Base-by-base conservation (phyloP, 345 rosid species). In the Hypericum androsaemum region DNA sequence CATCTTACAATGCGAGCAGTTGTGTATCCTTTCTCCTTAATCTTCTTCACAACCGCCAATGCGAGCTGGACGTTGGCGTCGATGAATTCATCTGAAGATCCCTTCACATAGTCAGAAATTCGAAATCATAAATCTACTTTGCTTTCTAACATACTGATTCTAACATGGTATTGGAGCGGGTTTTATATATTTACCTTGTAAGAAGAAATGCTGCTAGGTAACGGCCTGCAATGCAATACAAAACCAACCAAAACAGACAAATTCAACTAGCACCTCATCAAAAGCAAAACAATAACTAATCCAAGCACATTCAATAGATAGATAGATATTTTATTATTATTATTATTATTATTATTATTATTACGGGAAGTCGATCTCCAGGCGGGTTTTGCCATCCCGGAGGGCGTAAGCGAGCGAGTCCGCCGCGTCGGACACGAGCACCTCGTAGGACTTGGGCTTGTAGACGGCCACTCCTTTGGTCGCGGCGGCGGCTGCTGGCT, bases 361-460 rank as follows among this genome's bases (percentile, higher is more conserved):
- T 72, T 80, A 89, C 95, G 95, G 95, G 71, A 89, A 89, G 62
- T 89, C 97, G 56, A 89, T 86, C 67, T 89, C 95, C 54, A 89
- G 22, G 52, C 90, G 89, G 57, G 72, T 67, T 69, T 77, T 82
- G 39, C 88, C 88, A 42, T 80, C 90, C 54, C 77, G 69, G 60
- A 89, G 86, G 60, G 94, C 95, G 39, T 40, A 74, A 43, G 83
- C 78, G 38, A 89, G 88, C 43, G 82, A 80, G 41, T 68, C 73
- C 42, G 95, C 94, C 43, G 97, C 95, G 57, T 89, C 97, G 12
- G 81, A 39, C 57, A 65, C 84, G 9, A 89, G 76, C 39, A 80
- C 95, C 57, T 83, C 83, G 68, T 86, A 89, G 6, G 97, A 83
- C 57, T 84, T 83, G 48, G 97, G 97, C 69, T 84, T 89, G 66